Base-by-base conservation (phyloP, 2,329 filamentous ascomycete species). In the Cercospora citrullina region DNA sequence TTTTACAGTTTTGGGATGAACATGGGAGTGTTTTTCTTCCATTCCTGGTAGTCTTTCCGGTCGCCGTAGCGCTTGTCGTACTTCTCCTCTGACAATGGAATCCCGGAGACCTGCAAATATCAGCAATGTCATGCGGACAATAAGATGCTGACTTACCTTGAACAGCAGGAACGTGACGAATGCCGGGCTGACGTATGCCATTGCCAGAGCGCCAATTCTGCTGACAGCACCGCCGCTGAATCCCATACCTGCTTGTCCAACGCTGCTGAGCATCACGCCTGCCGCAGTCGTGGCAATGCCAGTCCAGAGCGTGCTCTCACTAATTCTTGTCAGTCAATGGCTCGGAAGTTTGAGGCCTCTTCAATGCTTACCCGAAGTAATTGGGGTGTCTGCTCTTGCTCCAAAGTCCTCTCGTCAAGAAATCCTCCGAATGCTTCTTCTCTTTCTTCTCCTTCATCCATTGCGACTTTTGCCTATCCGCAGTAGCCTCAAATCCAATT, bases 341-440 rank as follows among this genome's bases (percentile, higher is more conserved):
- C 2, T 3, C 5, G 28, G 36, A 26, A 30, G 33, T 23, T 21
- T 10, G 12, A 33, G 55, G 55, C 8, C 5, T n/a, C 14, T 36
- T 30, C 36, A 30, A 42, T 16, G 12, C 48, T 16, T 12, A 58
- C 62, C 89, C 90, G 76, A 91, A 90, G 80, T 91, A 91, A 74
- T 91, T 90, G 0, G 89, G 89, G 77, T 90, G 87, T 68, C 87
- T 80, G 59, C 83, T 86, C 75, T 85, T 84, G 5, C 82, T 81
- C 86, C 89, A 91, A 39, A 91, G 74, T 0, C 89, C 89, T 1
- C 81, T 77, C 0, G 88, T 89, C 69, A 91, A 75, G 73, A 91
- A 91, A 57, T 87, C 84, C 77, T 91, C 89, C 26, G 86, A 85
- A 69, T 92, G 90, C 73, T 86, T 82, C 83, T 91, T 91, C 58